phyloP scores from a whole-genome alignment of 225 moss, liverwort and hornwort species.

The Pleurozium schreberi region DNA sequence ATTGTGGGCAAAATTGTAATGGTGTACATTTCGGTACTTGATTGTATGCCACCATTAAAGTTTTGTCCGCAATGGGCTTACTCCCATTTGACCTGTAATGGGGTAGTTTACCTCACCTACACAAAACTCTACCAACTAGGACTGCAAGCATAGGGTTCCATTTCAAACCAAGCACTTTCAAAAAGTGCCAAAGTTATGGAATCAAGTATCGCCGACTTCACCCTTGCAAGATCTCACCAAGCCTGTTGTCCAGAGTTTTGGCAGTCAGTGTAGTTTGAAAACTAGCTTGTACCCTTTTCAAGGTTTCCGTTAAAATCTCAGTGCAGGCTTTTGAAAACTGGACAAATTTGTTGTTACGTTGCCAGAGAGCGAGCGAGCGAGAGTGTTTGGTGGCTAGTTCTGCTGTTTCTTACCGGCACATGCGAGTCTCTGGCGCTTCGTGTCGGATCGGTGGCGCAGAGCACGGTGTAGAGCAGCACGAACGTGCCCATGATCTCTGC shows the following conservation, averaged over 20 bases:
- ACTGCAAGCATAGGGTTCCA: too few relatives aligned
- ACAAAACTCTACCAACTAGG: too few relatives aligned
- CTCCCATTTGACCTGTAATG: too few relatives aligned
- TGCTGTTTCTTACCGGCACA: constrained; percentile 21
- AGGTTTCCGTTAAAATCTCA: not conserved
- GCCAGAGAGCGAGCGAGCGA: too few relatives aligned
- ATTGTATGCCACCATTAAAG: too few relatives aligned
- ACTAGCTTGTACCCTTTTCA: not conserved
- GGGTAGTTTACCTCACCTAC: too few relatives aligned
- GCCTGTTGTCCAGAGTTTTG: not conserved
- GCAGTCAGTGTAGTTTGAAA: not conserved
- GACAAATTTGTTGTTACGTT: too few relatives aligned
- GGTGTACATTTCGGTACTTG: too few relatives aligned
- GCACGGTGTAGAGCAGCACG: constrained; percentile 14
- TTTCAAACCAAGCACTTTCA: not conserved
- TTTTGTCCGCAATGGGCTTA: too few relatives aligned
- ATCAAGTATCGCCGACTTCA: not conserved
- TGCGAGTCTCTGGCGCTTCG: constrained; percentile 33
- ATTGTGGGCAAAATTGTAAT: too few relatives aligned
- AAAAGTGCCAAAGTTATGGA: not conserved
- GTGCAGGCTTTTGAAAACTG: not conserved
- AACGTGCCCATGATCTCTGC: constrained; percentile 42
- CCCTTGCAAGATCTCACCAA: not conserved
- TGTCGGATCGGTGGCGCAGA: constrained; percentile 27
- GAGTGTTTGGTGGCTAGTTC: too few relatives aligned